Base-by-base conservation (phyloP, 306 rosid genomes). In the Prunus mume region DNA sequence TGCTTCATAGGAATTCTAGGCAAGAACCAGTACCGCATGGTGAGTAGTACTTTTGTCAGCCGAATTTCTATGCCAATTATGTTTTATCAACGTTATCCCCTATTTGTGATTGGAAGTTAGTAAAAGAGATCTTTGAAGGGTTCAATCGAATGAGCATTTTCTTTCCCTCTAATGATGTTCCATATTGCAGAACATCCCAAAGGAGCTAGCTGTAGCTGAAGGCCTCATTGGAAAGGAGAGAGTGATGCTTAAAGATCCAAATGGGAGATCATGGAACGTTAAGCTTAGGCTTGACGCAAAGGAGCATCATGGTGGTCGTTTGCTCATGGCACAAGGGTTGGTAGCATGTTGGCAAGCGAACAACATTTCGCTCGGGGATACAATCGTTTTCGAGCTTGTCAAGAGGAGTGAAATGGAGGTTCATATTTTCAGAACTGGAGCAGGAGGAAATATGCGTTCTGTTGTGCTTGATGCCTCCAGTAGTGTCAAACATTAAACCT, bases 41-140 rank as follows among this genome's bases (percentile, higher is more conserved):
- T 74, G 25, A 58, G 78, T 74, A 58, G 78, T 74, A 18, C 34
- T 60, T 28, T 24, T 11, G 18, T 43, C 71, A 66, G 9, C 45
- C 28, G 3, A 65, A 34, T 41, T 24, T n/a, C 2, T 41, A 11
- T 11, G 51, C 52, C 30, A n/a, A 12, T 71, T 19, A 27, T 51
- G 13, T 28, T 27, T 71, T 0, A 18, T 8, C 15, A 30, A 55
- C 9, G 5, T 20, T 32, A 32, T 66, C 47, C 7, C 49, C 4
- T 1, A 19, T 24, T 9, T 41, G 19, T 66, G 28, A n/a, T 41
- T 2, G 52, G 30, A 41, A 38, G 14, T 5, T 34, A 1, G 43
- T 6, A 7, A 38, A 6, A 38, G 43, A 6, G 9, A 38, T 38
- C 9, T 38, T 38, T 38, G 43, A 38, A 38, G 43, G 43, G 2